Evolutionary conservation across 2,329 filamentous ascomycete genomes (phyloP), one percentile per base, ranked within the genome.

Genomic region (Westerdykella aurantiaca): DNA sequence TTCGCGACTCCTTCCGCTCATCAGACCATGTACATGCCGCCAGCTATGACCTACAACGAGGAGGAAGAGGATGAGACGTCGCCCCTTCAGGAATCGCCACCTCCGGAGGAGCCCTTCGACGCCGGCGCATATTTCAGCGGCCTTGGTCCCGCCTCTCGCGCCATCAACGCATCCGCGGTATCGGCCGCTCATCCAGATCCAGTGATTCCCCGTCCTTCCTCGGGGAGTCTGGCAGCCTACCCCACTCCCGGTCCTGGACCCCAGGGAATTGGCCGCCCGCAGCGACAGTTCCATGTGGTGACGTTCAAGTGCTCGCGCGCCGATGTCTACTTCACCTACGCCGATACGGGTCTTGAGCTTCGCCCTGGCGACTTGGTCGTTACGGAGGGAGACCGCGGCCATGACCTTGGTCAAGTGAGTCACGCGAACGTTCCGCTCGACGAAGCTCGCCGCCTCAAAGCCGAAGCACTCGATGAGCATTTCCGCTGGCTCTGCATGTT

Each of bases 401-500:
- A 89, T 17, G 94, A 98, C 63, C 78, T 98, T 31, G 94, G 93
- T 37, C 95, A 91, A 21, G 91, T 98, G 22, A 86, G 88, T 41
- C 82, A 86, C 54, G 86, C 89, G 50, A 90, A 94, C 56, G 82
- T 97, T 33, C 86, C 88, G 49, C 89, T 89, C 78, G 84, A 89
- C 53, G 81, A 85, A 41, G 93, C 93, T 7, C 90, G 93, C 60
- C 85, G 93, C 38, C 72, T 89, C 53, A 95, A 96, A 66, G 88
- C 94, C 56, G 84, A 93, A 56, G 94, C 91, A 53, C 86, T 86
- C 2, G 88, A 96, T 64, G 89, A 97, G 64, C 93, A 98, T 66
- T 96, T 95, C 71, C 90, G 89, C 60, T 97, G 91, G 88, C 77
- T 98, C 42, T 95, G 97, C 86, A 93, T 97, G 86, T 98, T 96